Conservation (phyloP, 2,329 filamentous ascomycete genomes). For the Metarhizium guizhouense region DNA sequence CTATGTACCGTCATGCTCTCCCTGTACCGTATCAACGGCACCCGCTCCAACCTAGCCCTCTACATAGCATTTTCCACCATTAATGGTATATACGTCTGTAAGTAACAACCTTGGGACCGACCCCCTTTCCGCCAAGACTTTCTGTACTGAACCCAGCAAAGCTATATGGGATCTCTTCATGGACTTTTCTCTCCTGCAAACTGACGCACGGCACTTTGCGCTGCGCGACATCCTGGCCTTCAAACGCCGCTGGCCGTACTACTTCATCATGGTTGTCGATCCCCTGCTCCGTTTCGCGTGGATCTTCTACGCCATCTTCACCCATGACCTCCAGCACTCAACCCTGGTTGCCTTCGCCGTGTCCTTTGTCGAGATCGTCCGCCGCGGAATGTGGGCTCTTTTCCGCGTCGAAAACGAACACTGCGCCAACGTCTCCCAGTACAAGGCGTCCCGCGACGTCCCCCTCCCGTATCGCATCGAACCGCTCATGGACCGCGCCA, state of each 20-base stretch:
- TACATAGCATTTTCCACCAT: conserved; percentile 76
- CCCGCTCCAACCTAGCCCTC: conserved; percentile 47
- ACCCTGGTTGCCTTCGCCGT: conserved; percentile 74
- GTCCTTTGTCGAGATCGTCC: conserved; percentile 67
- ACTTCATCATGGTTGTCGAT: conserved; percentile 73
- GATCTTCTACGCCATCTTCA: conserved; percentile 88
- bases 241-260: conserved; percentile 76
- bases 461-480: conserved; percentile 71
- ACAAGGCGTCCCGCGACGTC: conserved; percentile 82
- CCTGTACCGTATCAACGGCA: conserved; percentile 67
- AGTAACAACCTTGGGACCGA: conserved; percentile 20
- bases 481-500: conserved; percentile 33
- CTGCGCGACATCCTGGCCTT: conserved; percentile 74
- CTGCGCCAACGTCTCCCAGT: conserved; percentile 81
- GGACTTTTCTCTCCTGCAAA: conserved; percentile 89
- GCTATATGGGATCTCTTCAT: conserved; percentile 90
- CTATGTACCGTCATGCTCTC: conserved; percentile 69
- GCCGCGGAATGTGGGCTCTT: conserved; percentile 82
- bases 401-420: conserved; percentile 98
- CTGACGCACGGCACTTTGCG: conserved; percentile 55
- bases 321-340: conserved; percentile 71
- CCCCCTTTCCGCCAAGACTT: neutral
- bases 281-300: conserved; percentile 84
- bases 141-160: conserved; percentile 15
- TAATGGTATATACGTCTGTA: conserved; percentile 75